Evolutionary conservation across 495 filamentous ascomycete species (phyloP).

Genomic region (Monascus purpureus): DNA sequence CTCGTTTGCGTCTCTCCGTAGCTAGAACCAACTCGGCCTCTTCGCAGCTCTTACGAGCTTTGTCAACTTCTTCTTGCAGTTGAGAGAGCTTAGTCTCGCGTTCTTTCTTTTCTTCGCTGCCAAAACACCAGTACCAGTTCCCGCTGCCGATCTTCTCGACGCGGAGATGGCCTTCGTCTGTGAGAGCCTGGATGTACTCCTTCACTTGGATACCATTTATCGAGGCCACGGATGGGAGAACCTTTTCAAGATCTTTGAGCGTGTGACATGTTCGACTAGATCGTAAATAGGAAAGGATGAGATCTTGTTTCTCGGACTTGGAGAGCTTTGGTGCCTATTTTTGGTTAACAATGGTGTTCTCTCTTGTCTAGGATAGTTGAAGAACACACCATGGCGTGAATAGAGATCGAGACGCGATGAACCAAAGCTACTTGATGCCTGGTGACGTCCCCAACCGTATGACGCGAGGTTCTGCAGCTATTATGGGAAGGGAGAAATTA

Average conservation of each 20-base stretch:
- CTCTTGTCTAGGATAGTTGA: not conserved
- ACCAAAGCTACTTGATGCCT: no score
- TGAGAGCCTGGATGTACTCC: conserved; percentile 50
- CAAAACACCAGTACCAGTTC: conserved; percentile 75
- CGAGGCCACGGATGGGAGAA: conserved; percentile 48
- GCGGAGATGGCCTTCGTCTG: conserved; percentile 49
- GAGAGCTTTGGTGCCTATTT: conserved; percentile 45
- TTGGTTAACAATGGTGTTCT: conserved; percentile 6
- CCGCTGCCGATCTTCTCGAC: conserved; percentile 71
- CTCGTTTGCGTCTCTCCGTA: conserved; percentile 8
- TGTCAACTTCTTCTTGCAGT: conserved; percentile 41
- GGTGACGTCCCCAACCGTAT: no score
- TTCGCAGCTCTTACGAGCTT: conserved; percentile 19
- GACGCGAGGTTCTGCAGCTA: no score
- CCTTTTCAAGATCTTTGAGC: conserved; percentile 64
- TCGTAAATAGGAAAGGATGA: conserved; percentile 51
- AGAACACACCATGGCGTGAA: no score
- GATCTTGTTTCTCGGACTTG: conserved; percentile 43
- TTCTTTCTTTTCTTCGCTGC: conserved; percentile 43
- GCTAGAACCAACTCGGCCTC: conserved; percentile 11
- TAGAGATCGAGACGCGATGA: no score
- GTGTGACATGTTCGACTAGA: conserved; percentile 50
- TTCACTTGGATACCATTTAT: conserved; percentile 59
- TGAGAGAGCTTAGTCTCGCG: conserved; percentile 33
- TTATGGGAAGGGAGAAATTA: no score